A percentile compares a stretch with the other conserved stretches of the same genome.
Evolutionary conservation across 1,284 basidiomycete species (phyloP).

Genomic region (Moesziomyces parantarcticus): DNA sequence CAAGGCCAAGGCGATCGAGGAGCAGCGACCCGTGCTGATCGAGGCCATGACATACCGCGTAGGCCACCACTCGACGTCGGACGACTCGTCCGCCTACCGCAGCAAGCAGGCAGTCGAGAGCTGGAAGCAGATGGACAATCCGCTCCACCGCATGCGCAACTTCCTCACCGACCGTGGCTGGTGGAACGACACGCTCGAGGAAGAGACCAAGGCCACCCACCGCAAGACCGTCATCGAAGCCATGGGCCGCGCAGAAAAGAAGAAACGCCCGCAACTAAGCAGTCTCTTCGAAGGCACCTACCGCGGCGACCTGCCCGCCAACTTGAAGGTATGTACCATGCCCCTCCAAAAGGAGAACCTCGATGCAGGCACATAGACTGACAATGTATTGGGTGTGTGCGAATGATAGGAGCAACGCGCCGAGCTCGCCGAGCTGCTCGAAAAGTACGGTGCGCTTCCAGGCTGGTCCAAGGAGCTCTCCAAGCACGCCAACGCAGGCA

Average conservation of each 20-base stretch:
- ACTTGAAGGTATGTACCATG: no score
- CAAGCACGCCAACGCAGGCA: constrained; percentile 81
- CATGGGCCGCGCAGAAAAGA: constrained; percentile 80
- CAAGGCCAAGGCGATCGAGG: constrained; percentile 78
- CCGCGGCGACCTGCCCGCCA: constrained; percentile 67
- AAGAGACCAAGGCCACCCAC: constrained; percentile 76
- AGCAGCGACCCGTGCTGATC: constrained; percentile 80
- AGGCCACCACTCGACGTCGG: constrained; percentile 94
- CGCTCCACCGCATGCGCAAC: constrained; percentile 82
- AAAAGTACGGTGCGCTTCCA: constrained; percentile 84
- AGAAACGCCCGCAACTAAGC: constrained; percentile 77
- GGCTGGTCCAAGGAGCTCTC: constrained; percentile 84
- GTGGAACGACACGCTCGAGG: constrained; percentile 84
- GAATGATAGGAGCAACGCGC: constrained; percentile 88
- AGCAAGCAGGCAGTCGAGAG: constrained; percentile 52
- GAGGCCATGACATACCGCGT: constrained; percentile 75
- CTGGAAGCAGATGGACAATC: constrained; percentile 76
- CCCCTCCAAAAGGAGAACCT: no score
- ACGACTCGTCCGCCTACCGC: constrained; percentile 89
- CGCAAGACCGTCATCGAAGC: constrained; percentile 80
- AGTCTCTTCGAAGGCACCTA: constrained; percentile 90
- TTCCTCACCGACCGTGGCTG: constrained; percentile 81
- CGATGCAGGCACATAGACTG: no score
- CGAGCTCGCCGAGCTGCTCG: constrained; percentile 79
- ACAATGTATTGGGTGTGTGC: no score